Base-by-base conservation (phyloP, 805 yeast species). In the Ogataea kodamae region DNA sequence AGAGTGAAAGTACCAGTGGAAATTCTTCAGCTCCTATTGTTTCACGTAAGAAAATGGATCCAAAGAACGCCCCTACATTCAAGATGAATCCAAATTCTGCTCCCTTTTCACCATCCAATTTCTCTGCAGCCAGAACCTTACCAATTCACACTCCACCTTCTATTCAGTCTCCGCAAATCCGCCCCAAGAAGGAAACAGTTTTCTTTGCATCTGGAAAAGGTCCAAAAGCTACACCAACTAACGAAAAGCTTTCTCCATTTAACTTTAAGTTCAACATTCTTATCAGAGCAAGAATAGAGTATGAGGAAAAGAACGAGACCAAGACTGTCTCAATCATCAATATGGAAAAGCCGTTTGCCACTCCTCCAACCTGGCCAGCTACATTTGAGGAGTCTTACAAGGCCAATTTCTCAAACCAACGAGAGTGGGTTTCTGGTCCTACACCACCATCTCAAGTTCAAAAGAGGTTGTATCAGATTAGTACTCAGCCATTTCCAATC, bases 311-410 rank as follows among this genome's bases (percentile, higher is more conserved):
- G 15, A 40, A 51, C 41, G 46, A 56, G 40, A 33, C 36, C 6
- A 29, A 39, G 51, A 32, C 50, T 35, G 28, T 52, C 37, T 19
- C 49, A 43, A 55, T 58, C 12, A 64, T 69, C 31, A 48, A 58
- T 14, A 64, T 79, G 40, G 88, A 79, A 45, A 75, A 67, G 47
- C 78, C 92, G 5, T 85, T 72, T 55, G 67, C 68, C 24, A 80
- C 90, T 0, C 79, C 85, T 7, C 94, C 94, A 32, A 80, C 89
- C 0, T 84, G 94, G 94, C 66, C 68, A 14, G 61, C 70, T 29
- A 75, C 78, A 3, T 20, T 25, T 5, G 52, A 49, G n/a, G 77
- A 72, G 37, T 66, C 81, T 2, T 75, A 76, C 57, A 70, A 66
- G 35, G 58, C 64, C 11, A 54, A 73, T 23, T 76, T 78, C 58